Evolutionary conservation across 2,329 filamentous ascomycete genomes (phyloP).

Genomic region (Aureobasidium subglaciale): DNA sequence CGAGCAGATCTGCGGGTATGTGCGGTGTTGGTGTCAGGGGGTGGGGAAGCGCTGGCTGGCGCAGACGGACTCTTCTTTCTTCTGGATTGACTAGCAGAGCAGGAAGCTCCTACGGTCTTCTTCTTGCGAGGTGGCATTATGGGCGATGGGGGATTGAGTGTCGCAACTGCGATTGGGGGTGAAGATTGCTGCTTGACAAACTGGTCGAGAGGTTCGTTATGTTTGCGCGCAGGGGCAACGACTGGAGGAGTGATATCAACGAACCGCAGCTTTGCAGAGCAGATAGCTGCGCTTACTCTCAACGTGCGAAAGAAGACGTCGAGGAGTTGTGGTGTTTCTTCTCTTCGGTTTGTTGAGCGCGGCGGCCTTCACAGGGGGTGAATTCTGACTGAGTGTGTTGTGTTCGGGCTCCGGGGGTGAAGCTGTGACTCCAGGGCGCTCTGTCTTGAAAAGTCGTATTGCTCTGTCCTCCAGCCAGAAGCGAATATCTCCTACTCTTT

Average conservation of each 20-base stretch:
- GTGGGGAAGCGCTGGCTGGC: not conserved
- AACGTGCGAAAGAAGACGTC: not conserved
- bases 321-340: not conserved
- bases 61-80: not conserved
- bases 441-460: not conserved
- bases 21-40: not conserved
- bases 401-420: not conserved
- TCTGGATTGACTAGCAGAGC: not conserved
- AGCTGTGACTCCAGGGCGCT: not conserved
- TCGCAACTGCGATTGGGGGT: not conserved
- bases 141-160: not conserved
- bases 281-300: not conserved
- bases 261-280: too few relatives aligned
- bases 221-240: slow-evolving; percentile 1
- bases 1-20: not conserved
- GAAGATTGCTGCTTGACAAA: not conserved
- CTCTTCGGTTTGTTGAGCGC: not conserved
- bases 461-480: slow-evolving; percentile 2
- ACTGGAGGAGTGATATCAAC: not conserved
- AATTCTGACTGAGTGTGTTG: not conserved
- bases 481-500: not conserved
- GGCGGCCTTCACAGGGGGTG: not conserved
- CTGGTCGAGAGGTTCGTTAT: not conserved
- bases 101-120: not conserved
- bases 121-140: not conserved